phyloP scores from a whole-genome alignment of 495 filamentous ascomycete species.

The Glarea lozoyensis region DNA sequence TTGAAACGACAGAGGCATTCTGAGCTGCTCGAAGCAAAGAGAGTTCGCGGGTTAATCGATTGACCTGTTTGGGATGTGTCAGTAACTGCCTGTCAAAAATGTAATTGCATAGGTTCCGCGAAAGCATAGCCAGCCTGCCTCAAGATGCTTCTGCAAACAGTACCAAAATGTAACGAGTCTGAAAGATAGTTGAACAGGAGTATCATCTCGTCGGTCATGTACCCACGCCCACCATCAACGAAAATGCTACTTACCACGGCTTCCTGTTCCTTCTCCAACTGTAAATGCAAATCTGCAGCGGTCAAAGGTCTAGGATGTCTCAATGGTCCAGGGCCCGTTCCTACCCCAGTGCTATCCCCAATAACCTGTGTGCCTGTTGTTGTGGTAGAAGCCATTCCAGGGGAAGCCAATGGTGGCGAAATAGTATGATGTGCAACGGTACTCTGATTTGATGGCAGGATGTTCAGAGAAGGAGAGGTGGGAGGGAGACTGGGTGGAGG shows the following conservation, averaged over 20 bases:
- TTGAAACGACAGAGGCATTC: conserved; percentile 74
- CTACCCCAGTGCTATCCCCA: conserved; percentile 47
- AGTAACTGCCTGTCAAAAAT: neutral
- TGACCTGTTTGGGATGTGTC: conserved; percentile 50
- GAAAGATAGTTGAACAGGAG: too few species aligned
- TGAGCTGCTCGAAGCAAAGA: conserved; percentile 67
- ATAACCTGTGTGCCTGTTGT: conserved; percentile 7
- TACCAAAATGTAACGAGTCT: too few species aligned
- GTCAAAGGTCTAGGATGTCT: conserved; percentile 81
- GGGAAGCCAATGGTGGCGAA: conserved; percentile 15
- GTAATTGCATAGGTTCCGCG: too few species aligned
- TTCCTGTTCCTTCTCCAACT: conserved; percentile 90
- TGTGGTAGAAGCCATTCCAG: conserved; percentile 7
- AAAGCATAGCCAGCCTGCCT: too few species aligned
- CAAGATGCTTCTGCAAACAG: too few species aligned
- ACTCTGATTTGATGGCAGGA: conserved; percentile 45
- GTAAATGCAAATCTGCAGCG: conserved; percentile 73
- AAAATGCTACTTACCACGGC: conserved; percentile 60
- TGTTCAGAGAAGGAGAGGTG: conserved; percentile 20
- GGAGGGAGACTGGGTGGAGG: conserved; percentile 15
- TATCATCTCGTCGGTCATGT: too few species aligned
- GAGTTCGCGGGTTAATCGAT: conserved; percentile 83
- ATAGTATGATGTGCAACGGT: conserved; percentile 32
- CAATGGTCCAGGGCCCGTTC: conserved; percentile 56
- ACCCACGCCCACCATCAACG: too few species aligned